These are phyloP conservation scores for Iberis amara DNA, from an alignment of 441 rosid genomes.

Conservation along the genomic window DNA sequence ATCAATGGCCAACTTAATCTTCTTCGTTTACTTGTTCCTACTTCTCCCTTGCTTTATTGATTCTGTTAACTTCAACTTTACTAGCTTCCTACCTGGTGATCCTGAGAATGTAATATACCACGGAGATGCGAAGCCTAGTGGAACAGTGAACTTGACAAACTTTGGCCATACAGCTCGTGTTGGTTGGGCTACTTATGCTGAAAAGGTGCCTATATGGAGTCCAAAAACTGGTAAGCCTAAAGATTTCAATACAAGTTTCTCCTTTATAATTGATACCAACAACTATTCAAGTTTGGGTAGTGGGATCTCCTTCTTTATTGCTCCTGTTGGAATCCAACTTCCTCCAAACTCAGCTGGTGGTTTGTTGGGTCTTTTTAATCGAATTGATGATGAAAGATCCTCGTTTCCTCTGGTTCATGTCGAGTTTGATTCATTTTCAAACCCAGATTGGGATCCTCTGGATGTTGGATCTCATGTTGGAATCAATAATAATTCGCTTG, in stretches of 20 bases:
- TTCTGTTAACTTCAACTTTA: slow-evolving; percentile 43
- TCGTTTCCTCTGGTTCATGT: slow-evolving; percentile 33
- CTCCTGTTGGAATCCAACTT: slow-evolving; percentile 35
- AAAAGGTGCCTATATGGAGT: slow-evolving; percentile 43
- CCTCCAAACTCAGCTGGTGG: slow-evolving; percentile 48
- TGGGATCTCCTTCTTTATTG: slow-evolving; percentile 49
- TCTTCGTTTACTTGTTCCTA: slow-evolving; percentile 18
- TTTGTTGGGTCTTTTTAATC: slow-evolving; percentile 39
- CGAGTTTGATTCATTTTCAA: slow-evolving; percentile 41
- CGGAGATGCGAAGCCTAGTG: slow-evolving; percentile 42
- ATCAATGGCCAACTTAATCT: slow-evolving; percentile 16
- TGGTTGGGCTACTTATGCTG: slow-evolving; percentile 46
- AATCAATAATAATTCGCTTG: slow-evolving; percentile 41
- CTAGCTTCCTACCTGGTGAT: slow-evolving; percentile 37
- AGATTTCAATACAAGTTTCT: slow-evolving; percentile 40
- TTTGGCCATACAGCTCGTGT: slow-evolving; percentile 31
- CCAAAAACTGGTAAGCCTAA: slow-evolving; percentile 30
- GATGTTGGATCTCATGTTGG: slow-evolving; percentile 34
- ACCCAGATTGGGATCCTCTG: slow-evolving; percentile 49
- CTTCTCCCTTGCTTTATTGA: slow-evolving; percentile 29
- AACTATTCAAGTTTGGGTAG: slow-evolving; percentile 24
- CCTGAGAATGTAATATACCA: slow-evolving; percentile 33
- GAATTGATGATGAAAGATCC: slow-evolving; percentile 26
- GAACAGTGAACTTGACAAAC: slow-evolving; percentile 36
- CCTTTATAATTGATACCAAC: slow-evolving; percentile 35